phyloP scores from a whole-genome alignment of 176 grass and related monocot species.

The Dendrocalamus sinicus region DNA sequence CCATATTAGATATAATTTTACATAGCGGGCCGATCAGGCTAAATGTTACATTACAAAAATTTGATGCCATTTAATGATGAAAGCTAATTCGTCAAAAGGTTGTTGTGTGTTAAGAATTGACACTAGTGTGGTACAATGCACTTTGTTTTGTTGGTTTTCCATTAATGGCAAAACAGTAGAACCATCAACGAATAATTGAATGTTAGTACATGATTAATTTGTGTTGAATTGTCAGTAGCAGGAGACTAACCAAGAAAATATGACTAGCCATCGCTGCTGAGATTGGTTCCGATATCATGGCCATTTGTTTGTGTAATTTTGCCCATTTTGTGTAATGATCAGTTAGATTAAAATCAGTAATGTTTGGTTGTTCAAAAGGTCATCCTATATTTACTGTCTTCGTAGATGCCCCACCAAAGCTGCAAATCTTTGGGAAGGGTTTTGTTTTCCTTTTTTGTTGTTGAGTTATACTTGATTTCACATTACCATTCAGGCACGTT shows the following conservation, averaged over 20 bases:
- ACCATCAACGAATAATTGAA: constrained; percentile 20
- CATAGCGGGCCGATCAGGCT: too few relatives aligned
- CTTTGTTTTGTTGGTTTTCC: background rate
- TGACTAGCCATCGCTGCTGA: constrained; percentile 7
- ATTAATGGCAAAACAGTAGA: background rate
- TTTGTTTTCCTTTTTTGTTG: constrained; percentile 8
- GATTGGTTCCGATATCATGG: background rate
- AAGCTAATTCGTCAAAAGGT: constrained; percentile 1
- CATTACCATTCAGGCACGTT: constrained; percentile 23
- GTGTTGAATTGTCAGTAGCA: background rate
- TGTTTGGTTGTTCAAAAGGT: background rate
- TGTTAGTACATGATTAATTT: constrained; percentile 15
- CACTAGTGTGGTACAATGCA: background rate
- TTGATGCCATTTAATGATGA: background rate
- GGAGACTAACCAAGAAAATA: background rate
- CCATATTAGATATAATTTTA: too few relatives aligned
- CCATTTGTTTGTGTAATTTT: background rate
- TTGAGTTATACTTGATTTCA: constrained; percentile 16
- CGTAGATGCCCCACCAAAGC: background rate
- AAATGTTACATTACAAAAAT: too few relatives aligned
- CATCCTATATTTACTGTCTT: background rate
- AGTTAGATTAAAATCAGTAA: constrained; percentile 9
- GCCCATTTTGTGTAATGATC: background rate
- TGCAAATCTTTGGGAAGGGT: background rate
- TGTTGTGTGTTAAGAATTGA: background rate